phyloP scores from a whole-genome alignment of 177 flowering plant genomes.

The Vitis hybrid region DNA sequence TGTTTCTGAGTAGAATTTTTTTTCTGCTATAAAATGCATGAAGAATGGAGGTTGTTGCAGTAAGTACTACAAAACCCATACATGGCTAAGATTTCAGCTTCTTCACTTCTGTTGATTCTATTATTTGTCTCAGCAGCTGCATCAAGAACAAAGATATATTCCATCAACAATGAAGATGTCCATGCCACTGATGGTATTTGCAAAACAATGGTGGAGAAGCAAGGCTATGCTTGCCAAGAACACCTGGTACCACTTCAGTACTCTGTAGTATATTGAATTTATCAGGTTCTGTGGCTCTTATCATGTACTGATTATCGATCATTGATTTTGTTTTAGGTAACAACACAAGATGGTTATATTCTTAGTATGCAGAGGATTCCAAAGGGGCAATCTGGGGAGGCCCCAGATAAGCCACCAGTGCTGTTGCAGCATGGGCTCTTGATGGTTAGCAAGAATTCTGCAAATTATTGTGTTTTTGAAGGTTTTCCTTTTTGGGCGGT shows the following conservation, averaged over 20 bases:
- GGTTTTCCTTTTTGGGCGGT: too few relatives aligned
- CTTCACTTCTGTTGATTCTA: conserved; percentile 25
- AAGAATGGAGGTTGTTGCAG: conserved; percentile 7
- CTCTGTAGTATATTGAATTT: background rate
- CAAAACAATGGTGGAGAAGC: conserved; percentile 44
- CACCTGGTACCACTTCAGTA: conserved; percentile 38
- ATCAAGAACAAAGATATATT: conserved; percentile 24
- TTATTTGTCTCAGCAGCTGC: conserved; percentile 31
- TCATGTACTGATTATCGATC: too few relatives aligned
- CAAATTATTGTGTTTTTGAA: too few relatives aligned
- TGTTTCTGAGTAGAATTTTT: conserved; percentile 20
- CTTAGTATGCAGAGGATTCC: conserved; percentile 72
- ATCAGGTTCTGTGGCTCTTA: too few relatives aligned
- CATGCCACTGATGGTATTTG: conserved; percentile 46
- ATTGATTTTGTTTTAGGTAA: conserved; percentile 45
- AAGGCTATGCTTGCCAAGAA: conserved; percentile 69
- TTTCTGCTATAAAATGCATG: conserved; percentile 21
- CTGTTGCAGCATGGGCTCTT: conserved; percentile 72
- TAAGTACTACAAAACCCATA: conserved; percentile 1
- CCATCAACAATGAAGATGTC: background rate
- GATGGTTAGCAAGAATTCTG: conserved; percentile 25
- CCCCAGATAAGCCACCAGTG: conserved; percentile 37
- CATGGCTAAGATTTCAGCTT: conserved; percentile 22
- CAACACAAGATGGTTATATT: conserved; percentile 75
- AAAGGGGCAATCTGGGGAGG: conserved; percentile 26